A percentile compares a stretch with the other conserved stretches of the same genome.
Evolutionary conservation across 352 stramenopile species (phyloP).

Genomic region (Globisporangium nunn): DNA sequence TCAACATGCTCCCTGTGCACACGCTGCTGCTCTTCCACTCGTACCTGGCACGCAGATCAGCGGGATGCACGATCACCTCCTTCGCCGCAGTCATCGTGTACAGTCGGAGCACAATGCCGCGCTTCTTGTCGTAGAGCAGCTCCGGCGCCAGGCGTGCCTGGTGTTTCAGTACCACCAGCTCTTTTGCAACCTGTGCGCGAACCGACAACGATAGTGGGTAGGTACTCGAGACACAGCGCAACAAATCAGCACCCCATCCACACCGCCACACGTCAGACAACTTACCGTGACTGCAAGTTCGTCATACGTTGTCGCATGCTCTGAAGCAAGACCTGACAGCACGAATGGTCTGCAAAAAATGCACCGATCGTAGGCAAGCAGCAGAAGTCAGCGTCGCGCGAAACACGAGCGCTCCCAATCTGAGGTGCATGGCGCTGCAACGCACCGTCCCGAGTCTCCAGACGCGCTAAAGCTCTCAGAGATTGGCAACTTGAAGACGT

Average conservation of each 20-base stretch:
- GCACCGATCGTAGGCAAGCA: neutral
- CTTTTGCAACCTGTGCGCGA: conserved; percentile 50
- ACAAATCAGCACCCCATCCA: neutral
- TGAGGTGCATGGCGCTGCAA: neutral
- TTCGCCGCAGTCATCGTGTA: conserved; percentile 69
- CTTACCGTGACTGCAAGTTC: conserved; percentile 48
- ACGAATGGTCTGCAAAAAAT: conserved; percentile 59
- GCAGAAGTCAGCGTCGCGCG: neutral
- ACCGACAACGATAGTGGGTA: neutral
- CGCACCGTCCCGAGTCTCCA: conserved; percentile 67
- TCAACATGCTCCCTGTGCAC: neutral
- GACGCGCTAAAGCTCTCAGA: conserved; percentile 64
- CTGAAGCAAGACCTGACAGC: conserved; percentile 52
- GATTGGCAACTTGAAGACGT: conserved; percentile 83
- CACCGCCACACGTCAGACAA: neutral
- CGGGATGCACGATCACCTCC: conserved; percentile 64
- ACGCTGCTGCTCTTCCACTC: neutral
- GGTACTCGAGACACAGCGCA: neutral
- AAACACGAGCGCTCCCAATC: neutral
- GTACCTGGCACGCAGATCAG: conserved; percentile 65
- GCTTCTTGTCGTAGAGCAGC: conserved; percentile 70
- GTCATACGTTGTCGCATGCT: conserved; percentile 68
- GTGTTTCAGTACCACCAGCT: conserved; percentile 74
- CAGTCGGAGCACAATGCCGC: conserved; percentile 72
- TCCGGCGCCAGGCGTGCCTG: conserved; percentile 62